Base-by-base conservation (phyloP, 1,284 basidiomycete species). In the Chalciporus sp. region DNA sequence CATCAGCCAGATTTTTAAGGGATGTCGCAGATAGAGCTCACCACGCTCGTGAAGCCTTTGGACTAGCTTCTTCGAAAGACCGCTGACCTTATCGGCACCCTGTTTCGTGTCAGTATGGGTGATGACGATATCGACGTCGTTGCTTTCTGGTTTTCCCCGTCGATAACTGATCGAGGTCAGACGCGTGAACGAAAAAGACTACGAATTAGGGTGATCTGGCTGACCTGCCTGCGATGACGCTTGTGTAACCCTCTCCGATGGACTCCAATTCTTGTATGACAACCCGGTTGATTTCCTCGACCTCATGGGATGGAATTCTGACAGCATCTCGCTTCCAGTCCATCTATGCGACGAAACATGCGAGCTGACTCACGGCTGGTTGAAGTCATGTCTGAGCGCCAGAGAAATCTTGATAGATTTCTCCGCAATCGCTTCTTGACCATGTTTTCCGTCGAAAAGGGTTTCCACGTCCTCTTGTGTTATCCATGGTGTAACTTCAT, bases 41-140 rank as follows among this genome's bases (percentile, higher is more conserved):
- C 86, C 84, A 53, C 70, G 72, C 42, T 78, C 73, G 57, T 83
- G 74, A 11, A 92, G 74, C 41, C 74, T 74, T 46, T 75, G 74
- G 8, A 87, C 74, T 2, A 88, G 67, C 47, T 65, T 74, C 51
- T 75, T 72, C 58, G 81, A 79, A 2, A 89, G 70, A 3, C 75
- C 79, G 54, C 76, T 79, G 4, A 82, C 73, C 37, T 77, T 74
- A 7, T 72, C 69, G 7, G 67, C 65, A 35, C 76, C 78, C 7
- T 61, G 67, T 43, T 69, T 58, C 50, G 72, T 62, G 55, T 85
- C 76, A 0, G 79, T 74, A 65, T 91, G 88, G 20, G 85, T 88
- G 61, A 92, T 85, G 6, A 94, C 78, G 52, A 94, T 86, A 62
- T 94, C 91, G 23, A 91, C 82, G 63, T 93, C 91, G 58, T 86